These are phyloP conservation scores for Arabis alpina DNA, from an alignment of 345 rosid species.

Conservation along the genomic window DNA sequence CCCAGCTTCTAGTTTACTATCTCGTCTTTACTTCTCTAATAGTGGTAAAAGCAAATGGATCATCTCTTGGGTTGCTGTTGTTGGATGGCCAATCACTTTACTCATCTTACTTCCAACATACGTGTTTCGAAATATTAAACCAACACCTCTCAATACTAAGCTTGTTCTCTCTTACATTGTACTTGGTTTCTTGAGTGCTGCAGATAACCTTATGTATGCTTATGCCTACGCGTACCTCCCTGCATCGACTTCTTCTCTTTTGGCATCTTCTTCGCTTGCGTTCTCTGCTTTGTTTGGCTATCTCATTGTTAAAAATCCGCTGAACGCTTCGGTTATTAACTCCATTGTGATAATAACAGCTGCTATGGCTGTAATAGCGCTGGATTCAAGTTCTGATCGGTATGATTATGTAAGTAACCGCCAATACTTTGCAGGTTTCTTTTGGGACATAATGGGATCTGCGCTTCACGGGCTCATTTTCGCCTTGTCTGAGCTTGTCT, in stretches of 20 bases:
- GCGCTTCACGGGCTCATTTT: conserved; percentile 87
- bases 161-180: conserved; percentile 61
- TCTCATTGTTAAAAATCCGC: conserved; percentile 65
- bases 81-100: conserved; percentile 83
- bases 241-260: conserved; percentile 83
- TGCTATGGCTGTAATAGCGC: conserved; percentile 69
- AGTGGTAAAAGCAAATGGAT: conserved; percentile 94
- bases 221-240: conserved; percentile 91
- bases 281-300: conserved; percentile 76
- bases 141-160: conserved; percentile 57
- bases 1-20: conserved; percentile 77
- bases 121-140: conserved; percentile 51
- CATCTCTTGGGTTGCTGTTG: conserved; percentile 88
- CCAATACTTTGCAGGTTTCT: conserved; percentile 70
- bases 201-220: conserved; percentile 84
- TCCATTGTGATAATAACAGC: conserved; percentile 69
- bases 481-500: conserved; percentile 81
- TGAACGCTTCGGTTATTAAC: conserved; percentile 68
- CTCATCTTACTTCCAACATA: conserved; percentile 61
- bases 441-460: conserved; percentile 84
- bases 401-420: conserved; percentile 51
- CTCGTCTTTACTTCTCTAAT: conserved; percentile 73
- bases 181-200: conserved; percentile 75
- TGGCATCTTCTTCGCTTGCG: conserved; percentile 78
- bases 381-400: conserved; percentile 77